Base-by-base conservation (phyloP, 176 grass and related monocot species). In the Melocanna baccifera region DNA sequence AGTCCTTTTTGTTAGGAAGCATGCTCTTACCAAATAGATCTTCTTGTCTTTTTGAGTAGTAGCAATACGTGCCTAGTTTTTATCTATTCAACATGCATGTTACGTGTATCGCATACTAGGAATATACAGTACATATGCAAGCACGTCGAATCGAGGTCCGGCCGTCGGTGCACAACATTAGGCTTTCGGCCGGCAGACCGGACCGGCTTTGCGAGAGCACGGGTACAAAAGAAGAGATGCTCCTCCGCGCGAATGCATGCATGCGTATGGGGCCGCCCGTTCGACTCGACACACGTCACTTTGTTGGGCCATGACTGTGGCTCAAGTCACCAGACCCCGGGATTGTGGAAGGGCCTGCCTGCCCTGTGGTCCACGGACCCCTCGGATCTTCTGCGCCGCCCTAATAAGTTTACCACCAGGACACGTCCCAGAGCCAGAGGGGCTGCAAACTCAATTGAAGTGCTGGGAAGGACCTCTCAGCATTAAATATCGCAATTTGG, bases 311-410 rank as follows among this genome's bases (percentile, higher is more conserved):
- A 40, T 4, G 12, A 87, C 88, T 87, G 88, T 90, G 75, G 88
- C 88, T 40, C 84, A 87, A 87, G 88, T 90, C 88, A 90, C 80
- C 79, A 68, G 88, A 87, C 88, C 88, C 88, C 66, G 73, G 67
- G 84, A 50, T 83, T 83, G 84, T 83, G 84, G 88, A 83, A 59
- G 40, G 22, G 11, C 67, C 67, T 39, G 11, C 67, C 67, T 56
- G 18, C 48, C 82, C 1, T 18, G 77, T 77, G 73, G 79, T 86
- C 79, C 73, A 78, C 47, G 73, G 39, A 2, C 37, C 1, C 42
- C 11, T 5, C 3, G 22, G 88, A 90, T 90, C 67, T 50, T 73
- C 84, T 90, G 70, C 69, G 61, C 45, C 37, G 19, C 62, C 30
- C 65, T 10, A 1, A 47, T 3, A 55, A 56, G 23, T 47, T 58